Evolutionary conservation across 1,284 basidiomycete species (phyloP).

Genomic region (Malassezia globosa): DNA sequence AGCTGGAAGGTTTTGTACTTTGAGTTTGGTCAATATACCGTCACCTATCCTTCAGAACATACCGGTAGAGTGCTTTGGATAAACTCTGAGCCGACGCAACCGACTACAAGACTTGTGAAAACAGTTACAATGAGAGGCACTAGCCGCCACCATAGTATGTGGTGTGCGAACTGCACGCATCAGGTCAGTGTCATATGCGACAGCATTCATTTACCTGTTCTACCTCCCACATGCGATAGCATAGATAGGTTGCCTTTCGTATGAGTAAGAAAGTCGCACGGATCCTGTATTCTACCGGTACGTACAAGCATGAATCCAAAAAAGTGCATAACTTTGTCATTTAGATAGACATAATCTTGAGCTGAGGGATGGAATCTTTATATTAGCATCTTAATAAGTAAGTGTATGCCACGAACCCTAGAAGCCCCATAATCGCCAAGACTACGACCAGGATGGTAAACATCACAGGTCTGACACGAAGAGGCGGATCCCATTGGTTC

Average conservation of each 20-base stretch:
- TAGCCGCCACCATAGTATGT: conserved; percentile 75
- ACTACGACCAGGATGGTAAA: conserved; percentile 26
- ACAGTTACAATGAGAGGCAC: conserved; percentile 59
- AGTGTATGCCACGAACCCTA: conserved; percentile 17
- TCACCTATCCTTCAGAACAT: neutral
- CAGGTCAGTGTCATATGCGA: conserved; percentile 16
- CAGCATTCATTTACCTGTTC: conserved; percentile 72
- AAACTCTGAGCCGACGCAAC: conserved; percentile 71
- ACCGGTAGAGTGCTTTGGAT: conserved; percentile 68
- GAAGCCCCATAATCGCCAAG: conserved; percentile 30
- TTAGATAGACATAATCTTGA: conserved; percentile 54
- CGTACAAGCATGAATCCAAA: conserved; percentile 57
- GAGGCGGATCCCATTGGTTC: neutral
- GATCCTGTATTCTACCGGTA: neutral
- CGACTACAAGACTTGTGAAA: conserved; percentile 50
- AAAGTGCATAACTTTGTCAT: conserved; percentile 75
- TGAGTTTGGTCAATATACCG: neutral
- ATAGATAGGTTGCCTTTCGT: conserved; percentile 58
- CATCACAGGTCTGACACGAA: conserved; percentile 28
- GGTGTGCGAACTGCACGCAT: conserved; percentile 23
- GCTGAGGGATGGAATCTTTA: conserved; percentile 34
- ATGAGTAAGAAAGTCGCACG: neutral
- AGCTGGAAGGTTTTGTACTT: conserved; percentile 63
- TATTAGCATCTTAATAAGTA: neutral
- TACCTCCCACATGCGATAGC: conserved; percentile 76